Base-by-base conservation (phyloP, 1,139 yeast genomes). In the Taphrina communis region DNA sequence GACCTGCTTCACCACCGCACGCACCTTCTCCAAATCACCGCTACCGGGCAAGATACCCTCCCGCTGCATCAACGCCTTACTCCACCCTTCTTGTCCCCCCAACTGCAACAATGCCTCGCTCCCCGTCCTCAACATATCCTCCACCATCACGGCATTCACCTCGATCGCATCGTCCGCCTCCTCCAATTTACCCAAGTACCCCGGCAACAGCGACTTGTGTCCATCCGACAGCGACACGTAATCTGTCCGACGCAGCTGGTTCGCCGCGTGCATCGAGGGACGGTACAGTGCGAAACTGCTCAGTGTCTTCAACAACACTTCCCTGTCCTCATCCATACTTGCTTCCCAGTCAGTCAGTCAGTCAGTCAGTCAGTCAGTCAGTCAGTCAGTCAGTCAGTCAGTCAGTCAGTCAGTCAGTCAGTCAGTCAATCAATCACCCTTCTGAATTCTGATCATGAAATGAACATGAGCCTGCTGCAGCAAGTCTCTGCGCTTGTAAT, bases 1-100 rank as follows among this genome's bases (percentile, higher is more conserved):
- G 11, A 88, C 75, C 74, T 90, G 97, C 52, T 86, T 79, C 71
- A 91, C 76, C 0, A 88, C 81, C 1, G 88, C 82, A 50, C 86
- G 77, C 0, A 88, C 89, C 75, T 88, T 88, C 66, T 86, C 89
- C 71, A 81, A 82, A 71, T 88, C 66, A 4, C 57, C 63, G 11
- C 42, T 41, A 14, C 52, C 31, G n/a, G 53, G 55, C 38, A 51
- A 21, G 31, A 55, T 48, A 25, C 41, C 17, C 31, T 17, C 17
- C 17, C 17, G 17, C 17, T 25, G 31, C 31, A 25, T 25, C 44
- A 44, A 19, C 5, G 9, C 25, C 7, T 39, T 17, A 35, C 21
- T 42, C 67, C 67, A 63, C 31, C 31, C 31, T 25, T 25, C 4
- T 25, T 17, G 17, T 17, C 17, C 31, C 36, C 35, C 12, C 39